phyloP scores from a whole-genome alignment of 1,284 basidiomycete genomes.

The Naganishia sp. region DNA sequence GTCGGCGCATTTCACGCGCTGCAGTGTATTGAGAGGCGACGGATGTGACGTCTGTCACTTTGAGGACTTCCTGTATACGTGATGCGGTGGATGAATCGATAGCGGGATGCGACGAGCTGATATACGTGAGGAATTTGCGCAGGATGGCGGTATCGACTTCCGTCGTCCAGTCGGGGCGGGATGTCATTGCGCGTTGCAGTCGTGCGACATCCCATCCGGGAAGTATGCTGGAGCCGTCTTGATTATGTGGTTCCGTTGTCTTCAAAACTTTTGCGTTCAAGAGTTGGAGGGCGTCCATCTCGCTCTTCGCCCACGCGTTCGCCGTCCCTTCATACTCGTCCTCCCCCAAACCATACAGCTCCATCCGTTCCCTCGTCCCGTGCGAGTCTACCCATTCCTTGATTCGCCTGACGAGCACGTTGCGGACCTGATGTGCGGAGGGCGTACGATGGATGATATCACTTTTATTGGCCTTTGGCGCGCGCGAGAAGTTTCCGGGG shows the following conservation, averaged over 20 bases:
- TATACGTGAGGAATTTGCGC: constrained; percentile 17
- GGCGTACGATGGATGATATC: constrained; percentile 18
- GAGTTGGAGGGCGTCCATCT: constrained; percentile 13
- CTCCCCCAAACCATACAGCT: constrained; percentile 38
- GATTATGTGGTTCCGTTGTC: neutral
- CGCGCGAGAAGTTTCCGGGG: neutral
- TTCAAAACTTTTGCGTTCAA: constrained; percentile 28
- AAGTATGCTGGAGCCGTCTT: constrained; percentile 18
- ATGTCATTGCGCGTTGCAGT: constrained; percentile 21
- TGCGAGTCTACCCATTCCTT: constrained; percentile 40
- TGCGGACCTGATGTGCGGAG: constrained; percentile 19
- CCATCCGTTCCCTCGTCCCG: constrained; percentile 36
- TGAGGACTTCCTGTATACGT: constrained; percentile 47
- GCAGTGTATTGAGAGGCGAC: constrained; percentile 48
- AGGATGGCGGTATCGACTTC: constrained; percentile 21
- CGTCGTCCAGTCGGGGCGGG: constrained; percentile 19
- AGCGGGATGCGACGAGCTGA: neutral
- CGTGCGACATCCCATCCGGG: constrained; percentile 15
- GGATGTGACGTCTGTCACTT: constrained; percentile 50
- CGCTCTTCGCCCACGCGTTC: constrained; percentile 31
- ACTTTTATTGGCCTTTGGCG: constrained; percentile 13
- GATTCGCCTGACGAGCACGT: constrained; percentile 37
- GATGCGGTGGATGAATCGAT: constrained; percentile 13
- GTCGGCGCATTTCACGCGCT: constrained; percentile 63
- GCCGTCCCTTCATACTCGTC: constrained; percentile 1